A percentile compares a stretch with the other conserved stretches of the same genome.
phyloP scores from a whole-genome alignment of 805 yeast species.

The Candida arabinofermentans region DNA sequence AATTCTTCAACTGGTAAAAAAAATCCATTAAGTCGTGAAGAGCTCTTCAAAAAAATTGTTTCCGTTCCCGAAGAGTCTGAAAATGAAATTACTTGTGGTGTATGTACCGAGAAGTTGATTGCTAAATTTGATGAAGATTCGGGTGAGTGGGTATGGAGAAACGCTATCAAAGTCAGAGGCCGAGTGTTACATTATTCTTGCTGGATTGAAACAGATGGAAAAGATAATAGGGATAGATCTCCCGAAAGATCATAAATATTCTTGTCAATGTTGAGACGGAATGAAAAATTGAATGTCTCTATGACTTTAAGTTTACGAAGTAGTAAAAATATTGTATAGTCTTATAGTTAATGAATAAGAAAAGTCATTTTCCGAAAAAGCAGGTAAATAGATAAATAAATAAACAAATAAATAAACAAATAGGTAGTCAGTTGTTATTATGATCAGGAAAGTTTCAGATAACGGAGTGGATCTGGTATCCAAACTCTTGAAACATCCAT shows the following conservation, averaged over 20 bases:
- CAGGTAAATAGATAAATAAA: slow-evolving; percentile 1
- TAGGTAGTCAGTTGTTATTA: too few relatives aligned
- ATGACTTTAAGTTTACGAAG: too few relatives aligned
- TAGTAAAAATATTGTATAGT: too few relatives aligned
- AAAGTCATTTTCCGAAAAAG: background rate
- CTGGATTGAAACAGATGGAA: slow-evolving; percentile 50
- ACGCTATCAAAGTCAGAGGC: slow-evolving; percentile 48
- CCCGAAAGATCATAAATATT: slow-evolving; percentile 20
- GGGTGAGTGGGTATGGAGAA: slow-evolving; percentile 82
- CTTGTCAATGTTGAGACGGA: too few relatives aligned
- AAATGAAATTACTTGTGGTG: slow-evolving; percentile 58
- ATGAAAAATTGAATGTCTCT: too few relatives aligned
- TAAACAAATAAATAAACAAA: slow-evolving; percentile 7
- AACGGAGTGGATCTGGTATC: too few relatives aligned
- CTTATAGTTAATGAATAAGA: too few relatives aligned
- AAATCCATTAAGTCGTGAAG: slow-evolving; percentile 22
- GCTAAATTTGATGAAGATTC: slow-evolving; percentile 69
- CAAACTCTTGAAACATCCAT: background rate
- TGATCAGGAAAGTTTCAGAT: too few relatives aligned
- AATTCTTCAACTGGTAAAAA: slow-evolving; percentile 12
- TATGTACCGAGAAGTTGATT: slow-evolving; percentile 61
- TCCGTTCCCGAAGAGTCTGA: slow-evolving; percentile 64
- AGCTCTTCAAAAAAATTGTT: slow-evolving; percentile 46
- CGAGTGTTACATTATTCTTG: slow-evolving; percentile 63
- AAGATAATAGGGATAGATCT: slow-evolving; percentile 27